These are phyloP conservation scores for Omphalotus guepiniiformis DNA, from an alignment of 768 basidiomycete genomes.

Conservation along the genomic window DNA sequence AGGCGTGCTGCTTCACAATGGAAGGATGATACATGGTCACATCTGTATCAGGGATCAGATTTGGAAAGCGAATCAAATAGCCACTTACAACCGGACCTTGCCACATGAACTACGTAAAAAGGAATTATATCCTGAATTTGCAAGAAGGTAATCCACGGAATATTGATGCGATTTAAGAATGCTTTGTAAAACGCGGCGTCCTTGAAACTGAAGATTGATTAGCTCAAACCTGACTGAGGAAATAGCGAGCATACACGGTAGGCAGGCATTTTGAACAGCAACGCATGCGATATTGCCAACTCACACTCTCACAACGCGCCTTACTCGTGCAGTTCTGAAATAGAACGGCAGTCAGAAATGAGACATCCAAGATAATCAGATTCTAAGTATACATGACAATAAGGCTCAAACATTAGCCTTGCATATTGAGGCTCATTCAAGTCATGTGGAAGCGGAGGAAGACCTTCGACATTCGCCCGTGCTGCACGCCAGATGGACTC, in stretches of 20 bases:
- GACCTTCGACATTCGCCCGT: constrained; percentile 33
- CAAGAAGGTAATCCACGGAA: background rate
- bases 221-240: background rate
- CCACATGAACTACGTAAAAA: background rate
- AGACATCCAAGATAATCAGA: background rate
- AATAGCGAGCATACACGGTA: constrained; percentile 2
- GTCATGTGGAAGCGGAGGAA: constrained; percentile 45
- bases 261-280: constrained; percentile 27
- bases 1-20: no score
- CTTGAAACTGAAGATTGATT: background rate
- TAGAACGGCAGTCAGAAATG: constrained; percentile 4
- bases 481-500: constrained; percentile 46
- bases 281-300: constrained; percentile 27
- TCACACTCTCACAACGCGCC: constrained; percentile 24
- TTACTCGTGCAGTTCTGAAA: constrained; percentile 26
- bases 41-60: background rate
- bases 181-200: background rate
- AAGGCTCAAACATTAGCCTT: constrained; percentile 46
- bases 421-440: constrained; percentile 49
- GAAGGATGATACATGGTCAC: no score
- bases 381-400: constrained; percentile 42
- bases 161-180: background rate
- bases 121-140: background rate
- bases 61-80: background rate
- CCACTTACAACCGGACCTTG: background rate